phyloP scores from a whole-genome alignment of 345 rosid genomes.

The Cochlearia excelsa region DNA sequence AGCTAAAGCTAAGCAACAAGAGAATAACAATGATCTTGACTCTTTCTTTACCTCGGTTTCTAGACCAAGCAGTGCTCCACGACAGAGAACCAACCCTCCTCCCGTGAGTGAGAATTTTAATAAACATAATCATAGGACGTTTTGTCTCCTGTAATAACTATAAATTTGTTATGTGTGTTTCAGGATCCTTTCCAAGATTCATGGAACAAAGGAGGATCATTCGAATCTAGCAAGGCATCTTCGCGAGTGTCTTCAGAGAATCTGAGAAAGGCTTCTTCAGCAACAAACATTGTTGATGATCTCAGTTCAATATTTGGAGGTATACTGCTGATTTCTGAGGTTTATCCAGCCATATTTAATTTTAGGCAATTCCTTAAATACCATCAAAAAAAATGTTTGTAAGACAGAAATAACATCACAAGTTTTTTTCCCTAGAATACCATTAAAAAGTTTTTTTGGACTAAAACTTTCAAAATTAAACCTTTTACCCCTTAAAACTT shows the following conservation, averaged over 20 bases:
- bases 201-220: slow-evolving; percentile 70
- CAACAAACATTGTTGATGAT: slow-evolving; percentile 51
- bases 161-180: slow-evolving; percentile 1
- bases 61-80: slow-evolving; percentile 84
- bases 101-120: slow-evolving; percentile 41
- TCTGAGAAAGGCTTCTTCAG: slow-evolving; percentile 79
- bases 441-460: too few species aligned
- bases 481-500: too few species aligned
- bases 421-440: too few species aligned
- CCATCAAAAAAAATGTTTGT: slow-evolving; percentile 1
- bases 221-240: slow-evolving; percentile 53
- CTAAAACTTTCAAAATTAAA: too few species aligned
- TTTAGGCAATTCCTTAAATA: slow-evolving; percentile 24
- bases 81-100: slow-evolving; percentile 63
- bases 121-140: not conserved
- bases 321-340: slow-evolving; percentile 25
- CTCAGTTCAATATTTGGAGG: slow-evolving; percentile 84
- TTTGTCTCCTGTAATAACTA: slow-evolving; percentile 23
- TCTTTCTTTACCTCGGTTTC: slow-evolving; percentile 71
- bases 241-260: slow-evolving; percentile 55
- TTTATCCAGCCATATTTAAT: slow-evolving; percentile 1
- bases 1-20: slow-evolving; percentile 65
- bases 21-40: slow-evolving; percentile 73
- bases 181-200: slow-evolving; percentile 80
- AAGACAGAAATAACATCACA: too few species aligned